These are phyloP conservation scores for Neltuma alba DNA, from an alignment of 306 rosid species.

Conservation along the genomic window DNA sequence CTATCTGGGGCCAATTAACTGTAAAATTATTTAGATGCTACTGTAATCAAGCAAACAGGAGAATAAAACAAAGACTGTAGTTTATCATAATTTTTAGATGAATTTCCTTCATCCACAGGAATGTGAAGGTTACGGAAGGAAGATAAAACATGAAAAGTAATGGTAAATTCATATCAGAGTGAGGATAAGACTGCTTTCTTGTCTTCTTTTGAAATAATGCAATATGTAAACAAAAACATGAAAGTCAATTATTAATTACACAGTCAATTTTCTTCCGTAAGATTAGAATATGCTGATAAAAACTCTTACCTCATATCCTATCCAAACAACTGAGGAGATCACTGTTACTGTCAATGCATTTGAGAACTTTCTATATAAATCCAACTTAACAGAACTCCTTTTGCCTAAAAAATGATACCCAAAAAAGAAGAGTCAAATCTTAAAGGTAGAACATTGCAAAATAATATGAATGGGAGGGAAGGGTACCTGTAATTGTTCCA, in stretches of 20 bases:
- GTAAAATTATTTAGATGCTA: not conserved
- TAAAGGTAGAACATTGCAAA: slow-evolving; percentile 30
- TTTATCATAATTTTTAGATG: not conserved
- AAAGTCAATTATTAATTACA: slow-evolving; percentile 12
- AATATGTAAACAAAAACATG: slow-evolving; percentile 11
- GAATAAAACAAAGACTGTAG: not conserved
- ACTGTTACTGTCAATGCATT: slow-evolving; percentile 83
- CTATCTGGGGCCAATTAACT: not conserved
- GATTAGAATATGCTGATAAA: slow-evolving; percentile 26
- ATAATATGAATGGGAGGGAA: slow-evolving; percentile 16
- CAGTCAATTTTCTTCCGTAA: slow-evolving; percentile 20
- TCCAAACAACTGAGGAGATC: slow-evolving; percentile 86
- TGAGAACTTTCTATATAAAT: slow-evolving; percentile 93
- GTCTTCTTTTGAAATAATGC: slow-evolving; percentile 20
- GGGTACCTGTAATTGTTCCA: slow-evolving; percentile 91
- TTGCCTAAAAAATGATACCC: slow-evolving; percentile 56
- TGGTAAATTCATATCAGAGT: slow-evolving; percentile 13
- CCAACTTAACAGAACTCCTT: slow-evolving; percentile 92
- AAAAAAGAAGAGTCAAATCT: slow-evolving; percentile 17
- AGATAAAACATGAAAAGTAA: slow-evolving; percentile 20
- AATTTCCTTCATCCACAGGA: not conserved
- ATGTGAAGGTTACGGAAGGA: slow-evolving; percentile 6
- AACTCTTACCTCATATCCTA: slow-evolving; percentile 82
- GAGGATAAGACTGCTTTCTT: not conserved
- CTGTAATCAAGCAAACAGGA: not conserved